Evolutionary conservation across 2,329 filamentous ascomycete genomes (phyloP).

Genomic region (Monilinia fructigena): DNA sequence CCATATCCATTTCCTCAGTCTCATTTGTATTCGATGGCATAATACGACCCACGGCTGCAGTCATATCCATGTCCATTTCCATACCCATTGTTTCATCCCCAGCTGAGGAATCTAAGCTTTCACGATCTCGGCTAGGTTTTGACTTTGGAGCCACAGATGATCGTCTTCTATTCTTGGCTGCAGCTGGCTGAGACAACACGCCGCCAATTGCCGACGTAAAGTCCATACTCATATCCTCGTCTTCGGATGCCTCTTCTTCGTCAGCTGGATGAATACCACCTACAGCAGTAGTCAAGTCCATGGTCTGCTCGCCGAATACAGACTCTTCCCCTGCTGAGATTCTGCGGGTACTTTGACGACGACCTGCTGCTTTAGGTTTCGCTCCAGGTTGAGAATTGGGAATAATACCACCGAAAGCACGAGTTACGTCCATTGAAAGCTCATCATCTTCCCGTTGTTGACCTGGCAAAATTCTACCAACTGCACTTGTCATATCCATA

Average conservation of each 20-base stretch:
- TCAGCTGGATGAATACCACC: slow-evolving; percentile 50
- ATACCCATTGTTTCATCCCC: slow-evolving; percentile 40
- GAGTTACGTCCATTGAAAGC: slow-evolving; percentile 93
- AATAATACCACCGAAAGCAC: slow-evolving; percentile 76
- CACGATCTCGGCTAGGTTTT: slow-evolving; percentile 41
- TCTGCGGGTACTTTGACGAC: slow-evolving; percentile 42
- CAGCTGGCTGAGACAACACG: slow-evolving; percentile 45
- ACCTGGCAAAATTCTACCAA: slow-evolving; percentile 51
- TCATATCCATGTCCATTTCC: slow-evolving; percentile 35
- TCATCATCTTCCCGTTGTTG: slow-evolving; percentile 44
- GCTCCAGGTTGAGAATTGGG: slow-evolving; percentile 32
- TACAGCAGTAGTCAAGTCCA: slow-evolving; percentile 57
- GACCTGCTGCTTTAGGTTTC: slow-evolving; percentile 38
- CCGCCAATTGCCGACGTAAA: slow-evolving; percentile 65
- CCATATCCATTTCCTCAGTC: slow-evolving; percentile 40
- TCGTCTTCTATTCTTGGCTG: slow-evolving; percentile 37
- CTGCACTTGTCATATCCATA: slow-evolving; percentile 56
- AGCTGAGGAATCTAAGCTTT: slow-evolving; percentile 31
- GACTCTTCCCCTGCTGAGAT: slow-evolving; percentile 40
- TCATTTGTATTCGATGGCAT: slow-evolving; percentile 46
- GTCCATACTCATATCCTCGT: slow-evolving; percentile 78
- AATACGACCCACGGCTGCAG: slow-evolving; percentile 51
- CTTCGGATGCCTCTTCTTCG: slow-evolving; percentile 41
- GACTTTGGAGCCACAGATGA: slow-evolving; percentile 28
- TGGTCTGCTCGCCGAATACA: slow-evolving; percentile 43